Conservation (phyloP, 164 flowering plant genomes). For the Stephania cephalantha region DNA sequence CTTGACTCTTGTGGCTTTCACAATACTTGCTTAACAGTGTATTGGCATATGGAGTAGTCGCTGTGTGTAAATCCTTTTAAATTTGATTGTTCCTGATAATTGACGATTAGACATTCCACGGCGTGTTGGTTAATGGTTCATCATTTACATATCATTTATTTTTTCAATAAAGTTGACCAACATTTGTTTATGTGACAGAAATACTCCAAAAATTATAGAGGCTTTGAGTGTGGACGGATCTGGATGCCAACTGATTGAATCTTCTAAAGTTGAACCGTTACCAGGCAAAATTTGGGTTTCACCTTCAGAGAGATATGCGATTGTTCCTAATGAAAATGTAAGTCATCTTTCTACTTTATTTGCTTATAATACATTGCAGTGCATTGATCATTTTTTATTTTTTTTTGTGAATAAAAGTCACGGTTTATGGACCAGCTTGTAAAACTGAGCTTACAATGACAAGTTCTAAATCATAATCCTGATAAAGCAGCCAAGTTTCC, state of each 20-base stretch:
- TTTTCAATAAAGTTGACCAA: background rate
- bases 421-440: no score
- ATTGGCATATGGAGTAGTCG: no score
- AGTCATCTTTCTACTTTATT: constrained; percentile 18
- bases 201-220: constrained; percentile 67
- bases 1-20: no score
- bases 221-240: constrained; percentile 84
- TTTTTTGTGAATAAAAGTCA: no score
- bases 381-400: no score
- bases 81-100: background rate
- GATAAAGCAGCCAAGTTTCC: background rate
- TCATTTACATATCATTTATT: background rate
- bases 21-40: no score
- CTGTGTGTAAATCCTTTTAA: background rate
- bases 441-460: no score
- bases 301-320: constrained; percentile 83
- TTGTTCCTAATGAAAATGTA: constrained; percentile 91
- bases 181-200: constrained; percentile 31
- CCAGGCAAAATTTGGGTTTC: constrained; percentile 71
- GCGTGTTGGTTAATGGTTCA: background rate
- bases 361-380: background rate
- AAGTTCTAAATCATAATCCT: background rate
- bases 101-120: background rate
- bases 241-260: constrained; percentile 51
- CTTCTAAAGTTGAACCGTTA: constrained; percentile 49